A percentile compares a stretch with the other conserved stretches of the same genome.
phyloP scores from a whole-genome alignment of 2,329 filamentous ascomycete genomes.

The Grosmannia serpens region DNA sequence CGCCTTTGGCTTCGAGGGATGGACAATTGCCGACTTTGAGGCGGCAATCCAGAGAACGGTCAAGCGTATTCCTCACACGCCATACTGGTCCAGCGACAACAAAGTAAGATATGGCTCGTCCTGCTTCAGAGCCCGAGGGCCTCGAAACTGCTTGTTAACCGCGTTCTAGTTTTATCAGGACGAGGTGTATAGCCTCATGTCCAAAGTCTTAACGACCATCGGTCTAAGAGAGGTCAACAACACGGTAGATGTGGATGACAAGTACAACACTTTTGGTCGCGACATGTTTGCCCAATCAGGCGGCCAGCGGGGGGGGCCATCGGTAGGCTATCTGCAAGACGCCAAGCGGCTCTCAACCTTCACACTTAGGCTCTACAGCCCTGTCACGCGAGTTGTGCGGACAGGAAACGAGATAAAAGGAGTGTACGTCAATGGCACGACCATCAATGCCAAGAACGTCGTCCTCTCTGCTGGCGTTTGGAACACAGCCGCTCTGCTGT shows the following conservation, averaged over 20 bases:
- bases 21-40: not conserved
- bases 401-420: not conserved
- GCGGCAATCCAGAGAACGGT: not conserved
- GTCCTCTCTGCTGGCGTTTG: conserved; percentile 1
- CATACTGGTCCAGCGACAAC: conserved; percentile 2
- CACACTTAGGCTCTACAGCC: not conserved
- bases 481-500: not conserved
- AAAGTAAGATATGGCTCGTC: not conserved
- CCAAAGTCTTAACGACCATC: not conserved
- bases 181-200: not conserved
- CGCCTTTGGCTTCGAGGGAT: not conserved
- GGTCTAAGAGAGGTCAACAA: not conserved
- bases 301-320: not conserved
- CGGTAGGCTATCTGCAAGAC: not conserved
- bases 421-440: conserved; percentile 1
- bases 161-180: not conserved
- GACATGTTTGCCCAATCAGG: conserved; percentile 1
- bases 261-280: conserved; percentile 1
- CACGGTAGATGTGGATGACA: not conserved
- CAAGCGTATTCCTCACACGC: not conserved
- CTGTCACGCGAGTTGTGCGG: not conserved
- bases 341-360: not conserved
- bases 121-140: not conserved
- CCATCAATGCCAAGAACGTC: not conserved
- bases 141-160: not conserved